Conservation (phyloP, 2,329 filamentous ascomycete species). For the Talaromyces marneffei region DNA sequence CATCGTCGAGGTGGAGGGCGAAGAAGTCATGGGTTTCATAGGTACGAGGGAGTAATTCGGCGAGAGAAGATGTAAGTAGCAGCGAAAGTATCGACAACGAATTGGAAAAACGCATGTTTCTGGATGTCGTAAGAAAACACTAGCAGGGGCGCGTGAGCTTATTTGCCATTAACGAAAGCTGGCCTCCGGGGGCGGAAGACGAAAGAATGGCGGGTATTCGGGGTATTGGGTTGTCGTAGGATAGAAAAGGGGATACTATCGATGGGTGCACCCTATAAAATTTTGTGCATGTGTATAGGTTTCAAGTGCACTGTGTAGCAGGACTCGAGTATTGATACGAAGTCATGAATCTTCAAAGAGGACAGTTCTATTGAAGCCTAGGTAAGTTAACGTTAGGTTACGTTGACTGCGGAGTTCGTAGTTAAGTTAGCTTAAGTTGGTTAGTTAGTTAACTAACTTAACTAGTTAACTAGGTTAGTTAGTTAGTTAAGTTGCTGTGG, state of each 20-base stretch:
- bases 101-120: conserved; percentile 22
- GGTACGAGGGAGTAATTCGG: conserved; percentile 56
- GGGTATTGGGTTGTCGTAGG: not conserved
- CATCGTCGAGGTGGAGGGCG: conserved; percentile 71
- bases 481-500: too few relatives aligned
- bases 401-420: too few relatives aligned
- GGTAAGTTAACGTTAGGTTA: too few relatives aligned
- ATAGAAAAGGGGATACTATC: too few relatives aligned
- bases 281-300: not conserved
- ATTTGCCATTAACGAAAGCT: conserved; percentile 5
- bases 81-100: conserved; percentile 25
- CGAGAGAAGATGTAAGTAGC: conserved; percentile 40
- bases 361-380: not conserved
- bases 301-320: too few relatives aligned
- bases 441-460: too few relatives aligned
- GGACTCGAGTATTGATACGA: too few relatives aligned
- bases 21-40: conserved; percentile 87
- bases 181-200: not conserved
- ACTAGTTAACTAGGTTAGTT: too few relatives aligned
- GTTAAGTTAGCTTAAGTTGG: too few relatives aligned
- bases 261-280: not conserved
- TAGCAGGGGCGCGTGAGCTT: not conserved
- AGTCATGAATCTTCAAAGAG: not conserved
- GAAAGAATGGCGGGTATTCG: not conserved
- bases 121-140: not conserved